Percentiles rank a stretch among this genome's conserved stretches.
These are phyloP conservation scores for Trichosporon faecale DNA, from an alignment of 1,284 basidiomycete genomes.

Conservation along the genomic window DNA sequence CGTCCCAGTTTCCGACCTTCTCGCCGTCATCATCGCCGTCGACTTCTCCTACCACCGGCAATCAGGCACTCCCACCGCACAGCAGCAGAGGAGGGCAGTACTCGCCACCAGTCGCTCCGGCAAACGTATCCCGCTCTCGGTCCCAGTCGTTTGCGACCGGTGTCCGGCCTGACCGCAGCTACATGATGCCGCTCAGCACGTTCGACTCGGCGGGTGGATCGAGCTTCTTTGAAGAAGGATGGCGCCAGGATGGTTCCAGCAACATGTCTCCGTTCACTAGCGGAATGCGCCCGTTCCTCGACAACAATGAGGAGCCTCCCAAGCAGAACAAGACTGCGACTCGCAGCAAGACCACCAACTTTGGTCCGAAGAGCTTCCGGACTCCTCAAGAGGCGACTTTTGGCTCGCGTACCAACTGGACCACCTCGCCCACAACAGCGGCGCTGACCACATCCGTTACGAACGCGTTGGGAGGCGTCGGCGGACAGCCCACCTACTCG, in stretches of 20 bases:
- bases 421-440: conserved; percentile 24
- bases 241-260: conserved; percentile 34
- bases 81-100: conserved; percentile 23
- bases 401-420: conserved; percentile 31
- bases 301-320: conserved; percentile 10
- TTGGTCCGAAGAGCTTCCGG: conserved; percentile 25
- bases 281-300: conserved; percentile 28
- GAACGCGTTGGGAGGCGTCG: conserved; percentile 31
- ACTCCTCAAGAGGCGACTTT: conserved; percentile 27
- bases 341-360: conserved; percentile 12
- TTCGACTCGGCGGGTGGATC: conserved; percentile 28
- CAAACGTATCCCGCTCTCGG: conserved; percentile 44
- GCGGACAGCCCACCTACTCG: conserved; percentile 27
- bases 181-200: conserved; percentile 36
- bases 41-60: conserved; percentile 30
- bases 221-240: conserved; percentile 29
- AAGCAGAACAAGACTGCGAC: not conserved
- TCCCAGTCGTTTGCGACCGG: conserved; percentile 47
- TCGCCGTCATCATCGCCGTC: conserved; percentile 44
- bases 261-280: conserved; percentile 48
- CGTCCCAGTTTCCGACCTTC: conserved; percentile 47
- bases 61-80: conserved; percentile 10
- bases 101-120: conserved; percentile 43
- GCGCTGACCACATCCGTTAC: conserved; percentile 37
- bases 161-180: conserved; percentile 39